These are phyloP conservation scores for Conringia planisiliqua DNA, from an alignment of 345 rosid genomes.

Conservation along the genomic window DNA sequence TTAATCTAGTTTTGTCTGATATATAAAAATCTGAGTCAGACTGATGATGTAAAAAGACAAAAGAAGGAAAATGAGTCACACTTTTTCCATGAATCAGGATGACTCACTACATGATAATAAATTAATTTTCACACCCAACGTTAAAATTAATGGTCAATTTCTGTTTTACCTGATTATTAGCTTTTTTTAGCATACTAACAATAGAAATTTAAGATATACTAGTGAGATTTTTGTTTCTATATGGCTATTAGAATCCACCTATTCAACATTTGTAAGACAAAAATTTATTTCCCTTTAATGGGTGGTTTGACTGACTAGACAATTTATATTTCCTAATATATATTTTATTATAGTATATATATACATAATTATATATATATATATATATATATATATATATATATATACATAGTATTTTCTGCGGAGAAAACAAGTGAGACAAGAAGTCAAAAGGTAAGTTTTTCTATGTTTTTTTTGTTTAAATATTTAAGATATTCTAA, in stretches of 20 bases:
- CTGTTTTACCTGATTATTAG: not conserved
- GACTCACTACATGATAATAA: not conserved
- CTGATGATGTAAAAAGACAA: not conserved
- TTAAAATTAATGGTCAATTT: not conserved
- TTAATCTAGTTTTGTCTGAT: not conserved
- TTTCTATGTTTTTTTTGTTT: too few species aligned
- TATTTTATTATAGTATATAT: not conserved
- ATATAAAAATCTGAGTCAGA: constrained; percentile 5
- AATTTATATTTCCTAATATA: not conserved
- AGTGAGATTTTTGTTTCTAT: not conserved
- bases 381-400: not conserved
- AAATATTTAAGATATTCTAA: not conserved
- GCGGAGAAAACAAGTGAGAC: not conserved
- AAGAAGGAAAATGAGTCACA: not conserved
- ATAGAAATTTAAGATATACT: not conserved
- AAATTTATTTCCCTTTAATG: not conserved
- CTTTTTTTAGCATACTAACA: not conserved
- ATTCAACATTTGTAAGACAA: not conserved
- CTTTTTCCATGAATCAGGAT: constrained; percentile 5
- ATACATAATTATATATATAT: too few species aligned
- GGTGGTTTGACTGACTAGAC: not conserved
- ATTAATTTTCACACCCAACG: not conserved
- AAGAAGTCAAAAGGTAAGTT: not conserved
- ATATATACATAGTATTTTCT: not conserved
- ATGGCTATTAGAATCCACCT: not conserved